Percentiles rank a stretch among this genome's conserved stretches.
Evolutionary conservation across 2,329 filamentous ascomycete species (phyloP).

Genomic region (Decorospora gaudefroyi): DNA sequence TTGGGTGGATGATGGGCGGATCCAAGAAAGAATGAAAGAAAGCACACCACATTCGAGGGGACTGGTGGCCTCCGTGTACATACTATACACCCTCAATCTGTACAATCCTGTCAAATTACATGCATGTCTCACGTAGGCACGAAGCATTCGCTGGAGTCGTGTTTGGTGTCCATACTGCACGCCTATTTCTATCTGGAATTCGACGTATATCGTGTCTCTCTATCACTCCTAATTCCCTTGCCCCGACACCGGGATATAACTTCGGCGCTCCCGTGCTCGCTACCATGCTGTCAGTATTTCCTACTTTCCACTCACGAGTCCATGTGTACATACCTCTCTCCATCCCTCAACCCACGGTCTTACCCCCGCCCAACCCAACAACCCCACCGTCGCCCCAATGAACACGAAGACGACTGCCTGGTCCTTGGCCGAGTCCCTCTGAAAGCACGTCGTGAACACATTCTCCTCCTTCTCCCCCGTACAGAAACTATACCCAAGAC

Average conservation of each 20-base stretch:
- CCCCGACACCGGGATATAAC: constrained; percentile 57
- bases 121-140: constrained; percentile 44
- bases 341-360: constrained; percentile 64
- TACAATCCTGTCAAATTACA: constrained; percentile 42
- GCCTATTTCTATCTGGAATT: neutral
- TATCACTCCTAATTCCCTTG: constrained; percentile 26
- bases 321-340: constrained; percentile 53
- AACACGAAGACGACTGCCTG: constrained; percentile 68
- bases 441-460: constrained; percentile 69
- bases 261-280: constrained; percentile 55
- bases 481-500: constrained; percentile 65
- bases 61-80: constrained; percentile 29
- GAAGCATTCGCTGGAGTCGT: constrained; percentile 27
- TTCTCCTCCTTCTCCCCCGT: constrained; percentile 66
- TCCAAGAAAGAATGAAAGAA: constrained; percentile 39
- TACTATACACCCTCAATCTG: constrained; percentile 42
- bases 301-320: neutral
- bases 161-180: constrained; percentile 34
- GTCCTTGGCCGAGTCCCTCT: constrained; percentile 70
- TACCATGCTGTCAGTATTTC: constrained; percentile 27
- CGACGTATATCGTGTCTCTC: constrained; percentile 3
- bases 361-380: constrained; percentile 64
- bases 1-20: constrained; percentile 51
- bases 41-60: neutral
- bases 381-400: constrained; percentile 64